Percentiles rank a stretch among this genome's conserved stretches.
phyloP scores from a whole-genome alignment of 2,329 filamentous ascomycete species.

The Teratosphaeria zuluensis region DNA sequence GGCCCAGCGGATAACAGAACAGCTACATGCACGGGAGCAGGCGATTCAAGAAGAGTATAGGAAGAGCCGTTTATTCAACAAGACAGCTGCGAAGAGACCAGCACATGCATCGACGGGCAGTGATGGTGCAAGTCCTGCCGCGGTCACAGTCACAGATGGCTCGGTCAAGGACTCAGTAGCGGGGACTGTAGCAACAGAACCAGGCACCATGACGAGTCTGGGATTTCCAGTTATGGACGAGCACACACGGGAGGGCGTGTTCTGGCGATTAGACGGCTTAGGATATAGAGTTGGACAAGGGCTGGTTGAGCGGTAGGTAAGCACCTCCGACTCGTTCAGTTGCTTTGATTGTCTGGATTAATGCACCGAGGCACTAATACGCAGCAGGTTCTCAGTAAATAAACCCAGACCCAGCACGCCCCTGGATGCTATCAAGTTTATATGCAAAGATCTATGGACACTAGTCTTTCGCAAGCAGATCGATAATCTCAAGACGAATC shows the following conservation, averaged over 20 bases:
- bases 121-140: constrained; percentile 11
- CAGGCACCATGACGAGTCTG: constrained; percentile 5
- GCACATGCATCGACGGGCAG: constrained; percentile 4
- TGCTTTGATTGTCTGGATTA: not conserved
- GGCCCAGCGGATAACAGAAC: constrained; percentile 73
- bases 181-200: constrained; percentile 6
- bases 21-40: constrained; percentile 49
- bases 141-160: constrained; percentile 8
- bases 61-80: constrained; percentile 19
- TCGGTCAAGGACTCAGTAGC: constrained; percentile 5
- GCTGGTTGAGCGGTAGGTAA: constrained; percentile 70
- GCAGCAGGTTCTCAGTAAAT: constrained; percentile 63
- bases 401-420: constrained; percentile 83
- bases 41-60: constrained; percentile 26
- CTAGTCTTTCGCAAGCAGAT: constrained; percentile 93
- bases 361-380: not conserved
- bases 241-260: constrained; percentile 74
- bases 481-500: constrained; percentile 97
- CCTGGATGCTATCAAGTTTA: constrained; percentile 92
- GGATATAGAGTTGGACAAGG: constrained; percentile 91
- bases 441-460: constrained; percentile 97
- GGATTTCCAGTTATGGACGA: constrained; percentile 46
- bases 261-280: constrained; percentile 70
- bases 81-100: constrained; percentile 12
- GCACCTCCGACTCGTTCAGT: constrained; percentile 1